Evolutionary conservation across 2,329 filamentous ascomycete genomes (phyloP), one percentile per base, ranked within the genome.

Genomic region (Monilinia fructicola): DNA sequence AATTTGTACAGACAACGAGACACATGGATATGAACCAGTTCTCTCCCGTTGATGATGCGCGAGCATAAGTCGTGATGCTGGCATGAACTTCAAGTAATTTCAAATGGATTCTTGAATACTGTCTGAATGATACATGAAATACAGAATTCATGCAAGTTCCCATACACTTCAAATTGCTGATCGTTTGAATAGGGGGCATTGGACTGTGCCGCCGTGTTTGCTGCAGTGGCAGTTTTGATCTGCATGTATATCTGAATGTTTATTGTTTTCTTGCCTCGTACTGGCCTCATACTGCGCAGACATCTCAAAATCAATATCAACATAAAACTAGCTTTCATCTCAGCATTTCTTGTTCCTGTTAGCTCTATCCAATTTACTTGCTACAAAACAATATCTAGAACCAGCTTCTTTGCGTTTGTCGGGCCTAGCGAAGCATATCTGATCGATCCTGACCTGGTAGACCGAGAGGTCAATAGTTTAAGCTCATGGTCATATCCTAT

Each of bases 31-130:
- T 38, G 58, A 50, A 44, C 38, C 31, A 61, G 38, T 59, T 21
- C 31, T 26, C 38, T 50, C 58, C 26, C 31, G 58, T 61, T 40
- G 44, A 38, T n/a, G 44, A 61, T 38, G 35, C 44, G 21, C 58
- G 44, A 61, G 11, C 58, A 50, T 50, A 61, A 38, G 58, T 50
- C 21, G 56, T 61, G 44, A n/a, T 60, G 58, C 44, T 31, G 38
- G 44, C 58, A 60, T 50, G 58, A 44, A 61, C 44, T 50, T n/a
- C 31, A 48, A 38, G 9, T 50, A 52, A 31, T 38, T 4, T 4
- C 31, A 23, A 50, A 44, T 14, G n/a, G 12, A 38, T 26, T 50
- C 18, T 50, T 55, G 53, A 35, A 26, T 6, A 26, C 38, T 4
- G 14, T 61, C 31, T 38, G 31, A 4, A 50, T 38, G 44, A 35